Conservation (phyloP, 768 basidiomycete genomes). For the Thelephora aurantiotincta region DNA sequence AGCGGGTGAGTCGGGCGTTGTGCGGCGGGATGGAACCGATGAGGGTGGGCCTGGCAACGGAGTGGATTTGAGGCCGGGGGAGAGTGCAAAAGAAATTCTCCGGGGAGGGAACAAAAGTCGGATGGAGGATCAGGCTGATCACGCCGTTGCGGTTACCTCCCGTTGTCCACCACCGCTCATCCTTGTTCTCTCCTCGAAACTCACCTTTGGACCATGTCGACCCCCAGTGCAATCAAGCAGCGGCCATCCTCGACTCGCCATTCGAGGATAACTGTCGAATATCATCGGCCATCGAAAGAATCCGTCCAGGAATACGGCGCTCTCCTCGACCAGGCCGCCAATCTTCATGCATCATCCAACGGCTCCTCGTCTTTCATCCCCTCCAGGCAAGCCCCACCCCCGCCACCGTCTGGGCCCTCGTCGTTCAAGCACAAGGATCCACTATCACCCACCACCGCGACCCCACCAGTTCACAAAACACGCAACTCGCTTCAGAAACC, state of each 20-base stretch:
- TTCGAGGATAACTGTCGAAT: slow-evolving; percentile 57
- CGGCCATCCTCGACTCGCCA: slow-evolving; percentile 20
- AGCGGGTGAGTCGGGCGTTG: too few relatives aligned
- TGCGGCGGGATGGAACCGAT: too few relatives aligned
- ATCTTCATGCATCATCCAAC: slow-evolving; percentile 37
- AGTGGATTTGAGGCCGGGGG: too few relatives aligned
- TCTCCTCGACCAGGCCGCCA: slow-evolving; percentile 43
- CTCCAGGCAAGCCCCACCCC: slow-evolving; percentile 32
- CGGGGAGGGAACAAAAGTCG: too few relatives aligned
- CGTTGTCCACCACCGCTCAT: too few relatives aligned
- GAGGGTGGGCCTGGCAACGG: too few relatives aligned
- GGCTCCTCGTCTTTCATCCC: slow-evolving; percentile 26
- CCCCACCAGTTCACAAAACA: slow-evolving; percentile 15
- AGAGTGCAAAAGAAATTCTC: too few relatives aligned
- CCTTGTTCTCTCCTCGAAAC: too few relatives aligned
- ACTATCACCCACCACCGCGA: slow-evolving; percentile 14
- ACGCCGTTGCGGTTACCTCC: too few relatives aligned
- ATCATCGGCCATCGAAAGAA: slow-evolving; percentile 60
- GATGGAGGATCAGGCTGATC: too few relatives aligned
- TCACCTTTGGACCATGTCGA: too few relatives aligned
- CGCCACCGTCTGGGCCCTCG: slow-evolving; percentile 13
- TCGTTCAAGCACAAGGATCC: slow-evolving; percentile 12
- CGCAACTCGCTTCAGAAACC: slow-evolving; percentile 54
- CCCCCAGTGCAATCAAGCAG: slow-evolving; percentile 14
- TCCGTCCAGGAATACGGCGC: slow-evolving; percentile 69